Base-by-base conservation (phyloP, 139 green algal species). In the Penium margaritaceum region DNA sequence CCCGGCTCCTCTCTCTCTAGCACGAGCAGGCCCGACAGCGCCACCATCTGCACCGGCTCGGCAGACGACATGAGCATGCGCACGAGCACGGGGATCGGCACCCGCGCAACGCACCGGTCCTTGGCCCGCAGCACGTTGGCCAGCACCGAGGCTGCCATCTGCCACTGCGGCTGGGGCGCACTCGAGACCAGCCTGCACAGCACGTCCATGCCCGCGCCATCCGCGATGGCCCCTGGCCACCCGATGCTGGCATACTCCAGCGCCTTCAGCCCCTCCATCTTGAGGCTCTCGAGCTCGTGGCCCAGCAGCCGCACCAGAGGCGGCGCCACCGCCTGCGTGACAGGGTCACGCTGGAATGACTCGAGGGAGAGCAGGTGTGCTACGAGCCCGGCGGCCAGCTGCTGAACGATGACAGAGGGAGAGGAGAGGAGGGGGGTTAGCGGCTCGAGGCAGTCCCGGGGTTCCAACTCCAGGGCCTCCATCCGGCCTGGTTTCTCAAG, bases 11-110 rank as follows among this genome's bases (percentile, higher is more conserved):
- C 39, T 3, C 60, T 15, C 68, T 67, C 47, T 51, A 76, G 37
- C 27, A 29, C 41, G 51, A 76, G 39, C 68, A 76, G 41, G 6
- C 51, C 47, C 3, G 51, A 27, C 1, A 76, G 60, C 30, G 68
- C 68, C 9, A 41, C 53, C 12, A 67, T 15, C 68, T 76, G 68
- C 33, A 76, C 62, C 29, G 51, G 24, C 33, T 76, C 68, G 5
- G 41, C 70, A 51, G 41, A 46, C 29, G 68, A 70, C 38, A 62
- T 43, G 24, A 76, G 68, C 57, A 76, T 51, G 39, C 68, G 68
- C 37, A 76, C 68, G 3, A 76, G 41, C 68, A 76, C 68, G 29
- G 68, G 68, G 30, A 76, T 39, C 0, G 68, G 51, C 46, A 76
- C 68, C 9, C 39, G 68, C 51, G 33, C 68, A 14, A 43, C 63